Base-by-base conservation (phyloP, 768 basidiomycete genomes). In the Lactarius tabidus region DNA sequence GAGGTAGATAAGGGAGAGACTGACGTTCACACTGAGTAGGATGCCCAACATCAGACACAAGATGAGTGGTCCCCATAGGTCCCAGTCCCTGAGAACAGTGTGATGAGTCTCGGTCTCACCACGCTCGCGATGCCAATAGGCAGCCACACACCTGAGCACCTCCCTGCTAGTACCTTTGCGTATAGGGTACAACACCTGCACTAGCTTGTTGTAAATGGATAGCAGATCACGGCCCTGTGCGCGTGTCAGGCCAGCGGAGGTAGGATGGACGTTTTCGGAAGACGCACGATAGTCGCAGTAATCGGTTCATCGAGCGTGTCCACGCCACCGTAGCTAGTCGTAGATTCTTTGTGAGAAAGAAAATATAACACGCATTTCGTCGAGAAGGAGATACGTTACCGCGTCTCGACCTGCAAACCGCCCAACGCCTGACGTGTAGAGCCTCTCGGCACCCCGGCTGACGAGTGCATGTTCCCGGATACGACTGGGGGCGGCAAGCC, bases 251-350 rank as follows among this genome's bases (percentile, higher is more conserved):
- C 26, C 28, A 33, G 52, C 39, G 39, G 60, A 60, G 61, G 38
- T 15, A 14, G 14, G 38, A 38, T 18, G 59, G 15, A 55, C 41
- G 5, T n/a, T 63, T 70, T 41, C 65, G 55, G 33, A 57, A 23
- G 23, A 38, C 90, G 62, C 70, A 95, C 95, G 65, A 98, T 95
- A 0, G 95, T 98, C 36, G 83, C 82, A 6, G 87, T 84, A 20
- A 98, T 83, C 4, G 95, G 94, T 74, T 98, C 95, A 71, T 98
- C 95, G 36, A 98, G 81, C 0, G 95, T 97, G 71, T 95, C 91
- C 10, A 80, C 81, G 12, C 90, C 91, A n/a, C 91, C 82, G 75
- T 87, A 91, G 70, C 92, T 90, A 64, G 9, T 57, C 39, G n/a
- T 8, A 52, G n/a, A 29, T 18, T 6, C 33, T 35, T 29, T 2